Evolutionary conservation across 805 yeast genomes (phyloP).

Genomic region (Nakazawaea populi): DNA sequence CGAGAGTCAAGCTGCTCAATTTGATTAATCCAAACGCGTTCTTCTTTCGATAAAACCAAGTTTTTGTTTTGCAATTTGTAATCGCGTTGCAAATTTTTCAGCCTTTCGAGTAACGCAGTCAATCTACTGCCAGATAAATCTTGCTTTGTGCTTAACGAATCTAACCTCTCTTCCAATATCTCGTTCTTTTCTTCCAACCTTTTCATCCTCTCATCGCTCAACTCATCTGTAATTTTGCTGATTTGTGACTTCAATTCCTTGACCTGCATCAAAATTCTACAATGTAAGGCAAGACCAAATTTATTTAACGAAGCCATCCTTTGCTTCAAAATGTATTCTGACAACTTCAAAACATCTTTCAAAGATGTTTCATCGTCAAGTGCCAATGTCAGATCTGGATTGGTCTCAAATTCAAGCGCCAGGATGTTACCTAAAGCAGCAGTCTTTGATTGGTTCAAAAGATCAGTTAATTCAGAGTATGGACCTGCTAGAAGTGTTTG

Average conservation of each 20-base stretch:
- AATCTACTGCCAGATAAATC: not conserved
- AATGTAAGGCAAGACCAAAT: conserved; percentile 29
- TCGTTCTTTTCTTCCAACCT: conserved; percentile 9
- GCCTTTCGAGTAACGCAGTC: conserved; percentile 25
- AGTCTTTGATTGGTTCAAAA: not conserved
- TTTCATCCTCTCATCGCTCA: conserved; percentile 14
- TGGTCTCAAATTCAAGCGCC: not conserved
- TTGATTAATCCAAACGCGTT: conserved; percentile 40
- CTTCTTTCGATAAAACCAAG: conserved; percentile 31
- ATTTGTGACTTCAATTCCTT: conserved; percentile 37
- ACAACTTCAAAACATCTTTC: not conserved
- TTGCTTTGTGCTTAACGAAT: conserved; percentile 11
- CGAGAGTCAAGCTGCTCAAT: conserved; percentile 25
- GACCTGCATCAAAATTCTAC: conserved; percentile 32
- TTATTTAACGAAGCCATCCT: conserved; percentile 17
- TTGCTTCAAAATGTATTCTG: not conserved
- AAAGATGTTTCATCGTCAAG: not conserved
- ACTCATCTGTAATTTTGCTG: conserved; percentile 16
- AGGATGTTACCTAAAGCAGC: not conserved
- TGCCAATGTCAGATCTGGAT: not conserved
- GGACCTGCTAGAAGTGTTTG: not conserved
- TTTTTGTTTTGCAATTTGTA: conserved; percentile 14
- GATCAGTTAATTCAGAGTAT: not conserved
- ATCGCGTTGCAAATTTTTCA: conserved; percentile 20
- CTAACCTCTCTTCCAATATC: not conserved